Evolutionary conservation across 306 rosid species (phyloP).

Genomic region (Vigna reflexopilosa): DNA sequence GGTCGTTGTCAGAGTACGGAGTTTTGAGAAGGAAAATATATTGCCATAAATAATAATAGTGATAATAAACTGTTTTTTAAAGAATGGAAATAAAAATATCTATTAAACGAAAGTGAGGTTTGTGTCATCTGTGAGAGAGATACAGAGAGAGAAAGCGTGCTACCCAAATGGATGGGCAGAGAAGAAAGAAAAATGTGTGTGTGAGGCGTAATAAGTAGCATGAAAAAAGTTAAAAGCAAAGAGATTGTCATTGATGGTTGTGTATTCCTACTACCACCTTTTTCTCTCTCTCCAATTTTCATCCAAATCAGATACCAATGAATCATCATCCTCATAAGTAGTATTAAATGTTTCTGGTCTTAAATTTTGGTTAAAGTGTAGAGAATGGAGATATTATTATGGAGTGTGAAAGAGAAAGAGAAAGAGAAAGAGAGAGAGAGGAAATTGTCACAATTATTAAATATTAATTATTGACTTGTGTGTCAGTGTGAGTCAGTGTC

Average conservation of each 20-base stretch:
- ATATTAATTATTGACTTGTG: constrained; percentile 2
- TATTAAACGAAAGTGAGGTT: not conserved
- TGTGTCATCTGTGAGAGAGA: not conserved
- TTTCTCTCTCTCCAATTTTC: not conserved
- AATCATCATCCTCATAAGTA: not conserved
- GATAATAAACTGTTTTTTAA: not conserved
- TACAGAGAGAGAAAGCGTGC: constrained; percentile 11
- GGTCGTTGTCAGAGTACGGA: constrained; percentile 95
- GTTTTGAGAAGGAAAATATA: constrained; percentile 29
- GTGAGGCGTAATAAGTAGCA: constrained; percentile 48
- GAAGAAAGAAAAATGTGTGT: constrained; percentile 26
- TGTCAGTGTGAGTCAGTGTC: constrained; percentile 19
- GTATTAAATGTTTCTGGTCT: too few relatives aligned
- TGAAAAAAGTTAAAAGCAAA: constrained; percentile 54
- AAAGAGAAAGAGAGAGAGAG: not conserved
- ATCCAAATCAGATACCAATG: constrained; percentile 19
- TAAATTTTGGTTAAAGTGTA: too few relatives aligned
- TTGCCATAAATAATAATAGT: constrained; percentile 10
- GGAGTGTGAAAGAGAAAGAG: not conserved
- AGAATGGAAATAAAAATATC: not conserved
- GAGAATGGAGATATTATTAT: too few relatives aligned
- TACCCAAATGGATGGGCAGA: constrained; percentile 41
- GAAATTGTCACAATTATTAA: constrained; percentile 2
- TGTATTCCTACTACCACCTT: constrained; percentile 3
- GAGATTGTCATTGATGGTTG: constrained; percentile 46